Conservation (phyloP, 192 early-diverging fungal species). For the Backusella luteola region DNA sequence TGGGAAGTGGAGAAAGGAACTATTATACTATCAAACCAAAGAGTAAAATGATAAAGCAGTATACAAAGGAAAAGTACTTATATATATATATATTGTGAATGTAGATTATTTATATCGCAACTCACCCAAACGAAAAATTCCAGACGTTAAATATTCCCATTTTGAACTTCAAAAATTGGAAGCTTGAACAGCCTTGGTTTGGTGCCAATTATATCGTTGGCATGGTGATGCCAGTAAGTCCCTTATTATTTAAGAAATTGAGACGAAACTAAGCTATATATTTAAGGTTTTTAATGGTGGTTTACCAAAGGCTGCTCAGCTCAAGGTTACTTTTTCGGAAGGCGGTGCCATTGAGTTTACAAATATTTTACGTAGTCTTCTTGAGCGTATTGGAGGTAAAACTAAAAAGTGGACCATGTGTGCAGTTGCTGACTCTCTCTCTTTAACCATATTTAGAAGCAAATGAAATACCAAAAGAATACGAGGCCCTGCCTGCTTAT, state of each 20-base stretch:
- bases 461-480: conserved; percentile 30
- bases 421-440: background rate
- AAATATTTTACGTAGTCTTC: conserved; percentile 25
- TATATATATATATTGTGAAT: background rate
- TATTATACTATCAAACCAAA: conserved; percentile 34
- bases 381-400: conserved; percentile 38
- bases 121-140: conserved; percentile 9
- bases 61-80: background rate
- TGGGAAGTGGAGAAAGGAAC: conserved; percentile 25
- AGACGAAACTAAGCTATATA: too few relatives aligned
- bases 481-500: conserved; percentile 38
- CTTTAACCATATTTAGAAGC: conserved; percentile 13
- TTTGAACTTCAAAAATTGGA: conserved; percentile 38
- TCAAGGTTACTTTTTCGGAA: conserved; percentile 52
- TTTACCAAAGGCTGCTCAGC: conserved; percentile 31
- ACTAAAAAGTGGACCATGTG: background rate
- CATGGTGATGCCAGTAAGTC: conserved; percentile 38
- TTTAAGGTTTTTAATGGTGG: conserved; percentile 37
- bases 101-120: conserved; percentile 33
- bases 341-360: conserved; percentile 60
- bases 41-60: conserved; percentile 16
- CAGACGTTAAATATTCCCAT: conserved; percentile 37
- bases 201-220: conserved; percentile 48
- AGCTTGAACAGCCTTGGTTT: conserved; percentile 56
- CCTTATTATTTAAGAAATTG: too few relatives aligned